Evolutionary conservation across 306 rosid species (phyloP).

Genomic region (Cucumis sativus): DNA sequence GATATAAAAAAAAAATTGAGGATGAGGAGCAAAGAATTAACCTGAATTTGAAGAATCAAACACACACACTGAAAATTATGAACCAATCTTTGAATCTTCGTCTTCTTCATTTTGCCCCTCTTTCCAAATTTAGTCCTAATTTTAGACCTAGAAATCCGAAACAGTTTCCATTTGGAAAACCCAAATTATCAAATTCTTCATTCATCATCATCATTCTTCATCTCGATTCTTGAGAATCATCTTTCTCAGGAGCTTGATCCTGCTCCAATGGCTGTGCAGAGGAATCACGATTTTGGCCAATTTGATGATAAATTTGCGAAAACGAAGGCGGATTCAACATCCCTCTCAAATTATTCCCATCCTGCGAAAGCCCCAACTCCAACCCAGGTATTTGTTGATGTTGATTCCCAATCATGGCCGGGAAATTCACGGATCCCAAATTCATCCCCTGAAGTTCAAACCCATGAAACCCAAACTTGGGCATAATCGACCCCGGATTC

Average conservation of each 20-base stretch:
- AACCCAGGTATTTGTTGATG: slow-evolving; percentile 31
- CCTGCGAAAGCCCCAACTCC: slow-evolving; percentile 43
- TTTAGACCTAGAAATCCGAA: not conserved
- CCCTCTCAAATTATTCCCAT: slow-evolving; percentile 25
- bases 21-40: not conserved
- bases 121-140: not conserved
- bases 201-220: not conserved
- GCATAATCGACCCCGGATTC: slow-evolving; percentile 16
- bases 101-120: not conserved
- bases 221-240: slow-evolving; percentile 18
- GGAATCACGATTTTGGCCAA: slow-evolving; percentile 21
- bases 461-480: slow-evolving; percentile 30
- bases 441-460: slow-evolving; percentile 29
- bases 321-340: slow-evolving; percentile 24
- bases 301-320: slow-evolving; percentile 24
- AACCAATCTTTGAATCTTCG: not conserved
- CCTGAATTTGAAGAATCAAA: not conserved
- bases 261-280: slow-evolving; percentile 20
- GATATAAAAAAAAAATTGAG: not conserved
- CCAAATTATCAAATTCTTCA: no score
- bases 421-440: slow-evolving; percentile 26
- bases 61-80: not conserved
- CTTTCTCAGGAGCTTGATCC: slow-evolving; percentile 18
- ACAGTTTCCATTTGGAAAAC: not conserved
- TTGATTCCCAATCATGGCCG: slow-evolving; percentile 17